Conservation (phyloP, 805 yeast species). For the Saccharomycopsis sp. region DNA sequence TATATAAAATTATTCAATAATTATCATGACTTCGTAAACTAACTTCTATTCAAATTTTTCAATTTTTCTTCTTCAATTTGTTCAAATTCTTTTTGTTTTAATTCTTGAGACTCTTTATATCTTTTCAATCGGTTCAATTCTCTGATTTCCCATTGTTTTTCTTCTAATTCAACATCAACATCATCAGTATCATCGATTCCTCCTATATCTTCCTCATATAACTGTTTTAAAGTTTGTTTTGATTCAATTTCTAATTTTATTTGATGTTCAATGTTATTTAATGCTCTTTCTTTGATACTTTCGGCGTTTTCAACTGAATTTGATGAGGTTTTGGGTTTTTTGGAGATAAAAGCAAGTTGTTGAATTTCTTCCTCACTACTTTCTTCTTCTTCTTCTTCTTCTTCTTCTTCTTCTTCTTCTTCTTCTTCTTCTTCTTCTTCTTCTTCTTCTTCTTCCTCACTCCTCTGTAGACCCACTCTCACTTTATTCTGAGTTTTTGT, state of each 20-base stretch:
- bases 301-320: too few relatives aligned
- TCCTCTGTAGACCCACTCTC: not conserved
- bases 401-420: too few relatives aligned
- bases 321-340: too few relatives aligned
- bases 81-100: slow-evolving; percentile 29
- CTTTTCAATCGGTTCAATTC: slow-evolving; percentile 57
- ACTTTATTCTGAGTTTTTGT: not conserved
- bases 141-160: slow-evolving; percentile 66
- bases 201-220: slow-evolving; percentile 22
- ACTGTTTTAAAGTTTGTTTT: slow-evolving; percentile 21
- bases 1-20: too few relatives aligned
- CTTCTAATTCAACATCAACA: slow-evolving; percentile 50
- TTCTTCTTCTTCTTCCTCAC: not conserved
- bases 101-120: slow-evolving; percentile 38
- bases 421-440: slow-evolving; percentile 5
- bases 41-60: not conserved
- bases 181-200: slow-evolving; percentile 52
- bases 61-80: slow-evolving; percentile 34
- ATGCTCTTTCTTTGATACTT: slow-evolving; percentile 15
- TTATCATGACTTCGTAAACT: too few relatives aligned
- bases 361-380: too few relatives aligned
- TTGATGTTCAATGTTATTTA: slow-evolving; percentile 20
- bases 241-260: slow-evolving; percentile 22
- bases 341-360: too few relatives aligned
- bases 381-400: too few relatives aligned